Base-by-base conservation (phyloP, 805 yeast species). In the Kodamaea lidongshanica region DNA sequence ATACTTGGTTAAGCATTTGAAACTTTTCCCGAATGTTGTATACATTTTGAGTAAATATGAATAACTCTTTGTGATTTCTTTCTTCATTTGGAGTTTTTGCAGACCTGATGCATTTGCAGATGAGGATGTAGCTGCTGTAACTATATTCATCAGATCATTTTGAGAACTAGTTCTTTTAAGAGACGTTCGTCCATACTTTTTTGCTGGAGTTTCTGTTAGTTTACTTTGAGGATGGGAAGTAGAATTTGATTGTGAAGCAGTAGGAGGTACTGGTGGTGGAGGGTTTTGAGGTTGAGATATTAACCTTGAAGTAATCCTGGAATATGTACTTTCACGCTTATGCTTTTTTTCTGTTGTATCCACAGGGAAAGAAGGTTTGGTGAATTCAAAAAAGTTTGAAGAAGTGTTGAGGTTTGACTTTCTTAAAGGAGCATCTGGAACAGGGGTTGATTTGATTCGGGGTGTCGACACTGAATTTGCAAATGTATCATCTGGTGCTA, bases 11-110 rank as follows among this genome's bases (percentile, higher is more conserved):
- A 74, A 68, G 12, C 79, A 69, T 42, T 72, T 74, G 51, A 52
- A 74, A n/a, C 74, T 76, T 46, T 70, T 72, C 3, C 81, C 85
- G 41, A 78, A 65, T 6, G 63, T 56, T 2, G 70, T 56, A 44
- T 75, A 77, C 6, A 78, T 50, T 6, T 58, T 53, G 21, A 68
- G 52, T 16, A 77, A 44, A 39, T 67, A 66, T 22, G 59, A 57
- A 27, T 71, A 73, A 31, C 52, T 41, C 23, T 40, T 38, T 32
- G 50, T 55, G 13, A 56, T 53, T 22, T 52, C 61, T 27, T 42
- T 52, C 16, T 37, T 37, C 12, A 33, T 29, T 1, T 39, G 31
- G 3, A 33, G 12, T 2, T 17, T 12, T 6, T 19, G 30, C 6
- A 30, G 16, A 4, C 29, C 23, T n/a, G 11, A 15, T 7, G 35